A percentile compares a stretch with the other conserved stretches of the same genome.
Conservation (phyloP, 345 rosid genomes). For the Sonneratia caseolaris region DNA sequence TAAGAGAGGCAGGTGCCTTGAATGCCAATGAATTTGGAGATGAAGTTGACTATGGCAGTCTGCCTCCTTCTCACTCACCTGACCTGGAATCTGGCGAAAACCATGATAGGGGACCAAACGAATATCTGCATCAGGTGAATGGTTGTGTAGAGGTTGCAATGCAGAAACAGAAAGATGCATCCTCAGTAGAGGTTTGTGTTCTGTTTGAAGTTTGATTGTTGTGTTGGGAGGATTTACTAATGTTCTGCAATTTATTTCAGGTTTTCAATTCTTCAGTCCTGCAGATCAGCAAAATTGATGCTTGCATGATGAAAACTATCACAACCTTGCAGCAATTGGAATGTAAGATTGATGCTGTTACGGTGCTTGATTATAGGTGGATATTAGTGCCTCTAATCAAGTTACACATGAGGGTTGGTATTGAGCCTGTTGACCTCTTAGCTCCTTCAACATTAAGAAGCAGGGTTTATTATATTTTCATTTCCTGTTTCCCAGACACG, state of each 20-base stretch:
- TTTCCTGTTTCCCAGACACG: slow-evolving; percentile 37
- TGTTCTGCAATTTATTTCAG: slow-evolving; percentile 2
- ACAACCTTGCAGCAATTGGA: slow-evolving; percentile 79
- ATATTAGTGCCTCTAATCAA: slow-evolving; percentile 67
- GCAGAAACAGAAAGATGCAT: slow-evolving; percentile 74
- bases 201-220: slow-evolving; percentile 10
- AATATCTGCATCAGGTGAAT: slow-evolving; percentile 58
- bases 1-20: slow-evolving; percentile 71
- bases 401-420: slow-evolving; percentile 71
- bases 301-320: slow-evolving; percentile 56
- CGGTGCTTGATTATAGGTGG: slow-evolving; percentile 56
- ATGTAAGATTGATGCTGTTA: slow-evolving; percentile 63
- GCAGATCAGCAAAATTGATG: slow-evolving; percentile 87
- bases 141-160: slow-evolving; percentile 70
- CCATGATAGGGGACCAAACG: slow-evolving; percentile 67
- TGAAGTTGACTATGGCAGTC: slow-evolving; percentile 46
- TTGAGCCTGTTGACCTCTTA: slow-evolving; percentile 13
- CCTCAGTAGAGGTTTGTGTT: slow-evolving; percentile 59
- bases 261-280: slow-evolving; percentile 6
- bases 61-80: slow-evolving; percentile 55
- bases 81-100: slow-evolving; percentile 85
- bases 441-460: slow-evolving; percentile 8
- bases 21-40: slow-evolving; percentile 67
- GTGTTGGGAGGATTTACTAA: background rate
- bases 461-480: slow-evolving; percentile 7